A percentile compares a stretch with the other conserved stretches of the same genome.
Conservation (phyloP, 73 alveolate species). For the Paramecium octaurelia region DNA sequence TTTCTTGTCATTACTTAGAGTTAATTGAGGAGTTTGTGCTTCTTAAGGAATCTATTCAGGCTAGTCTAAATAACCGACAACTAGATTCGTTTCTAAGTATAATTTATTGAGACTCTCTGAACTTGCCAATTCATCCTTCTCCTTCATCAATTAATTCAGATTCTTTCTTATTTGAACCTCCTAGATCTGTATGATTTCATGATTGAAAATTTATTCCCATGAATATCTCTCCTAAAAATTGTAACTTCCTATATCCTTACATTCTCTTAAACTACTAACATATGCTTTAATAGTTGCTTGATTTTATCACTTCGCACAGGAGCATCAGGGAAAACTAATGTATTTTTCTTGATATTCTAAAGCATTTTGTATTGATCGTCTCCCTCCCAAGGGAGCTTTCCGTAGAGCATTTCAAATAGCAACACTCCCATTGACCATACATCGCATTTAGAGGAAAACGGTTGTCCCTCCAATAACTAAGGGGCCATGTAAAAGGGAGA, state of each 20-base stretch:
- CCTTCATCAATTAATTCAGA: slow-evolving; percentile 10
- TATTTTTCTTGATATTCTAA: slow-evolving; percentile 3
- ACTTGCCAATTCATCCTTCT: neutral
- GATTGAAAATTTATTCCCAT: slow-evolving; percentile 52
- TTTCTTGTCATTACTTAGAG: neutral
- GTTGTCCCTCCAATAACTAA: slow-evolving; percentile 58
- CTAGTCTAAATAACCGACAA: slow-evolving; percentile 46
- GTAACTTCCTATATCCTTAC: neutral
- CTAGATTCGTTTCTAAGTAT: slow-evolving; percentile 42
- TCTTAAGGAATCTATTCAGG: slow-evolving; percentile 36
- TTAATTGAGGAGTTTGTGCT: neutral
- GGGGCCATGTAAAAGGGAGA: slow-evolving; percentile 67
- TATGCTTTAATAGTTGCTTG: slow-evolving; percentile 17
- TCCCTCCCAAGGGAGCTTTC: slow-evolving; percentile 62
- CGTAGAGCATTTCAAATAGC: slow-evolving; percentile 62
- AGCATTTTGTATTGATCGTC: slow-evolving; percentile 46
- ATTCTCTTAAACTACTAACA: slow-evolving; percentile 50
- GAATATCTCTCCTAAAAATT: slow-evolving; percentile 30
- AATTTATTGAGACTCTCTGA: slow-evolving; percentile 31
- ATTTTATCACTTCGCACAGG: slow-evolving; percentile 56
- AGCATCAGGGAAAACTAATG: slow-evolving; percentile 37
- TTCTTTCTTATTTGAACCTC: neutral
- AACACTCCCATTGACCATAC: slow-evolving; percentile 64
- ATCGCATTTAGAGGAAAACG: slow-evolving; percentile 61
- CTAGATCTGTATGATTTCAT: slow-evolving; percentile 43